phyloP scores from a whole-genome alignment of 1,284 basidiomycete species.

The Peniophora sp. region DNA sequence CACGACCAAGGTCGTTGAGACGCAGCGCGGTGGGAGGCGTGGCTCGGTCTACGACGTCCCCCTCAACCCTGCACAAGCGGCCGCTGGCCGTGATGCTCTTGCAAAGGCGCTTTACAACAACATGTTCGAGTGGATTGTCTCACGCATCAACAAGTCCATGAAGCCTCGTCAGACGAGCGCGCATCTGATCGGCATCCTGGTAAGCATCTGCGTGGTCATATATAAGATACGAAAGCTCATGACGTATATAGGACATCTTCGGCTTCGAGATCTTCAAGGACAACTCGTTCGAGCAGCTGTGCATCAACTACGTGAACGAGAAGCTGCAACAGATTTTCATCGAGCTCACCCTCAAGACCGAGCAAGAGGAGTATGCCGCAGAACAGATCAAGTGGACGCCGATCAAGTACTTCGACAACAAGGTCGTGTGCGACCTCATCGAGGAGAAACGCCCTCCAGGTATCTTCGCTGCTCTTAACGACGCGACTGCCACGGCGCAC shows the following conservation, averaged over 20 bases:
- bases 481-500: slow-evolving; percentile 97
- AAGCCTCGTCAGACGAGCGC: slow-evolving; percentile 69
- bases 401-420: slow-evolving; percentile 97
- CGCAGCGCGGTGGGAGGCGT: slow-evolving; percentile 83
- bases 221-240: not conserved
- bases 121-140: slow-evolving; percentile 99
- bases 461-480: slow-evolving; percentile 96
- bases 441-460: slow-evolving; percentile 95
- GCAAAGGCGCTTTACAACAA: slow-evolving; percentile 98
- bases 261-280: slow-evolving; percentile 99
- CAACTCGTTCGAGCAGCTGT: slow-evolving; percentile 98
- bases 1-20: slow-evolving; percentile 87
- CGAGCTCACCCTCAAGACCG: slow-evolving; percentile 96
- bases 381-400: slow-evolving; percentile 99
- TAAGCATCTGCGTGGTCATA: slow-evolving; percentile 17
- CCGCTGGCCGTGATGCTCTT: slow-evolving; percentile 84
- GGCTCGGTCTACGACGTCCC: slow-evolving; percentile 97
- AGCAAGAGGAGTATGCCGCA: slow-evolving; percentile 98
- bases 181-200: slow-evolving; percentile 93
- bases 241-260: slow-evolving; percentile 74
- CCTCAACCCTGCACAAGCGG: slow-evolving; percentile 88
- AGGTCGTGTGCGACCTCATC: slow-evolving; percentile 96
- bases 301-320: slow-evolving; percentile 99
- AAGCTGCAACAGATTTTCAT: slow-evolving; percentile 99
- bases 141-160: slow-evolving; percentile 94